Evolutionary conservation across 2,329 filamentous ascomycete species (phyloP).

Genomic region (Claviceps maximensis): DNA sequence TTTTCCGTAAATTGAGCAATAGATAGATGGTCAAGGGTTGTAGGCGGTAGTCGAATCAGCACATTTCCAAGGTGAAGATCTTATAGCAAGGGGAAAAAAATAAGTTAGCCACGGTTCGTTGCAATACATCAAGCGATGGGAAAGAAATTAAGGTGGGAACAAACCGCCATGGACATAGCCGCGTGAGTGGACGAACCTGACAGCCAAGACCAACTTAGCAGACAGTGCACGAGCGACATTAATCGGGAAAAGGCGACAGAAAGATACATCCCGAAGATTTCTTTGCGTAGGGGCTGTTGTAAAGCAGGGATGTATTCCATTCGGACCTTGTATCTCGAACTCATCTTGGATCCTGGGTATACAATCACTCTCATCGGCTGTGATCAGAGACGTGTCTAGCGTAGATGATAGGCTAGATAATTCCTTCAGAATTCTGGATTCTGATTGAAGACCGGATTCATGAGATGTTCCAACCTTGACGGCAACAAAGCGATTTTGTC

Average conservation of each 20-base stretch:
- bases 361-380: background rate
- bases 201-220: background rate
- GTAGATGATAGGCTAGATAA: background rate
- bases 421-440: background rate
- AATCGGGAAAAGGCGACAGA: background rate
- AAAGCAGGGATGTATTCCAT: background rate
- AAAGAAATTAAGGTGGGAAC: background rate
- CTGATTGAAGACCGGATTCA: background rate
- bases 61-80: background rate
- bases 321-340: background rate
- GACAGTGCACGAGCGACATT: background rate
- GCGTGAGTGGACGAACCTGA: background rate
- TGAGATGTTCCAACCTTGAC: background rate
- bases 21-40: background rate
- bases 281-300: background rate
- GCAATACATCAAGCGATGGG: too few relatives aligned
- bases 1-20: background rate
- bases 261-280: background rate
- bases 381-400: too few relatives aligned
- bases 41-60: background rate
- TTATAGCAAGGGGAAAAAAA: background rate
- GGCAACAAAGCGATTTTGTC: background rate
- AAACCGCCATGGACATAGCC: background rate
- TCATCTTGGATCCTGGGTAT: background rate
- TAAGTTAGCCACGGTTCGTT: too few relatives aligned